Base-by-base conservation (phyloP, 306 rosid species). In the Lithocarpus polystachyus region DNA sequence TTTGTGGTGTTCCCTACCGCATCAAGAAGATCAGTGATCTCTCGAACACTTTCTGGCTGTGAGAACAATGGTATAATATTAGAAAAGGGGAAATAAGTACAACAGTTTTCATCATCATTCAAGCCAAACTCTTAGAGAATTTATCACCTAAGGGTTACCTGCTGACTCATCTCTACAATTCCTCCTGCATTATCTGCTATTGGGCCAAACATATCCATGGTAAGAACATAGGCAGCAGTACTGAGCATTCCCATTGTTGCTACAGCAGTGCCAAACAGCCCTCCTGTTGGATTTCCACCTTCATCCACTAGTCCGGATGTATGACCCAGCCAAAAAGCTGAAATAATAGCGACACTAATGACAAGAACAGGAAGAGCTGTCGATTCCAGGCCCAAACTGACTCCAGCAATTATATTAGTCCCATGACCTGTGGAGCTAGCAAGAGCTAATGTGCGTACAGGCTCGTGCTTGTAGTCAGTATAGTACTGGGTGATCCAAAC, bases 161-260 rank as follows among this genome's bases (percentile, higher is more conserved):
- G 97, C 86, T 91, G 98, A 84, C 99, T 95, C 99, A 95, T 95
- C 89, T 95, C 98, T 28, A 95, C 97, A 88, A 95, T 95, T 83
- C 99, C 99, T 80, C 99, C 98, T 23, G 99, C 99, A 80, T 95
- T 95, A 89, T 95, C 99, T 74, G 99, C 98, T 74, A 95, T 95
- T 75, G 98, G 99, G 79, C 99, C 99, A 88, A 95, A 95, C 99
- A 95, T 95, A 89, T 95, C 99, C 99, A 95, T 95, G 24, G 99
- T 95, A 78, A 95, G 99, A 82, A 95, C 91, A 84, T 95, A 95
- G 55, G 98, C 99, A 80, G 99, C 99, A 80, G 98, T 95, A 88
- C 99, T 95, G 80, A 95, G 94, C 99, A 95, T 95, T 79, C 99
- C 99, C 99, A 95, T 95, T 61, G 97, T 95, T 61, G 99, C 99